Evolutionary conservation across 768 basidiomycete genomes (phyloP).

Genomic region (Rhodotorula diobovata): DNA sequence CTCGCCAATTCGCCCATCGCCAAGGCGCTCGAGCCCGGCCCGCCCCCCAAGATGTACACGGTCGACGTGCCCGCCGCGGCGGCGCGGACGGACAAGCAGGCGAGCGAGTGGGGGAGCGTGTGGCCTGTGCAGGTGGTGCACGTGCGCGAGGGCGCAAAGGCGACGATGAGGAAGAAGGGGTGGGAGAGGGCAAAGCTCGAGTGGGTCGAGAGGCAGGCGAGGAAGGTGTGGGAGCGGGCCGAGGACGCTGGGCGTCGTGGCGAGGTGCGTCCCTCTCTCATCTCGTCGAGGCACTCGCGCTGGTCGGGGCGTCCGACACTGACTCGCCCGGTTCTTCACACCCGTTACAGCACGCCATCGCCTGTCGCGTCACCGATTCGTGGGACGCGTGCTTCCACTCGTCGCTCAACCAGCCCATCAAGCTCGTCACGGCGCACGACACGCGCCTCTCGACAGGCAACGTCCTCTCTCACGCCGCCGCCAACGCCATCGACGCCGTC

Average conservation of each 20-base stretch:
- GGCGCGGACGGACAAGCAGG: conserved; percentile 53
- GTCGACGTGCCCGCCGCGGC: conserved; percentile 58
- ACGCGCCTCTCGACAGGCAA: conserved; percentile 64
- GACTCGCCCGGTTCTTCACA: neutral
- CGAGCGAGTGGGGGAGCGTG: conserved; percentile 47
- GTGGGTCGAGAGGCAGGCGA: conserved; percentile 74
- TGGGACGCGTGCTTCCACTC: conserved; percentile 26
- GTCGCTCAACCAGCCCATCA: conserved; percentile 51
- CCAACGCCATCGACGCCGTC: conserved; percentile 59
- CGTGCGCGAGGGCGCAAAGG: conserved; percentile 52
- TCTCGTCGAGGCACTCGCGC: conserved; percentile 2
- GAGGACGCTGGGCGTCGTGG: conserved; percentile 52
- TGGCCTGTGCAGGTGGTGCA: conserved; percentile 68
- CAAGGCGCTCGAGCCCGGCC: neutral
- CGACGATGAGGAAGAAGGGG: conserved; percentile 62
- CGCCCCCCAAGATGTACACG: conserved; percentile 12
- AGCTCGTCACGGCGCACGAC: conserved; percentile 57
- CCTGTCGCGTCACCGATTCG: conserved; percentile 36
- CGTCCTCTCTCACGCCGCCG: conserved; percentile 76
- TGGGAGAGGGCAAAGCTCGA: conserved; percentile 51
- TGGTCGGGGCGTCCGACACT: neutral
- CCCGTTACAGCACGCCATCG: conserved; percentile 30
- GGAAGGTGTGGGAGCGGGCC: conserved; percentile 55
- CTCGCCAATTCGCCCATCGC: conserved; percentile 18
- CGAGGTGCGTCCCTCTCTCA: conserved; percentile 67